Base-by-base conservation (phyloP, 1,284 basidiomycete genomes). In the Trichosporon ovoides region DNA sequence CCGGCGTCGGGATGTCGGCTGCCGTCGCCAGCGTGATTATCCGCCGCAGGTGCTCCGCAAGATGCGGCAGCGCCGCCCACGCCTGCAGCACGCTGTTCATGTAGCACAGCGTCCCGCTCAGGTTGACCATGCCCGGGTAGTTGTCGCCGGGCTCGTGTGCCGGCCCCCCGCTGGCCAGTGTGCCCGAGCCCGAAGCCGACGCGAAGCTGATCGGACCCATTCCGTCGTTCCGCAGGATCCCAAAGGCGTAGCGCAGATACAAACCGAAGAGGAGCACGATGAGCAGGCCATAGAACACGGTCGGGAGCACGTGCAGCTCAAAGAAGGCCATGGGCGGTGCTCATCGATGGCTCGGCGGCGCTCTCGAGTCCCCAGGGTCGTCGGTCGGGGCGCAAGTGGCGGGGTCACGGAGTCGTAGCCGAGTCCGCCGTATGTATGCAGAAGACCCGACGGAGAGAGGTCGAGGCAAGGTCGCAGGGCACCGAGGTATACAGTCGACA, bases 41-140 rank as follows among this genome's bases (percentile, higher is more conserved):
- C 31, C 81, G 77, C 40, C 86, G 84, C 59, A 94, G 82, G 68
- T 91, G 84, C 0, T 85, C 83, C 63, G 86, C 83, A 4, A 94
- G 82, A 62, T 89, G 88, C 37, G 83, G 81, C 38, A 93, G 78
- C 1, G 91, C 93, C 14, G 91, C 87, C 70, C 93, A 79, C 34
- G 91, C 91, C 83, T 94, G 91, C 11, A 95, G 78, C 3, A 91
- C 92, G 13, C 91, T 90, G 73, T 96, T 93, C 85, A 95, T 88
- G 79, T 94, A 96, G 71, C 92, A 95, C 63, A 94, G 88, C 53
- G 90, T 93, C 10, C 92, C 91, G n/a, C 89, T 91, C 36, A 92
- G 86, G 70, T 96, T 95, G 68, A 93, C 87, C 56, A 95, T 85
- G 2, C 91, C 92, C 6, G 89, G 87, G 76, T 89, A 94, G 34